Evolutionary conservation across 306 rosid species (phyloP).

Genomic region (Castanea mollissima): DNA sequence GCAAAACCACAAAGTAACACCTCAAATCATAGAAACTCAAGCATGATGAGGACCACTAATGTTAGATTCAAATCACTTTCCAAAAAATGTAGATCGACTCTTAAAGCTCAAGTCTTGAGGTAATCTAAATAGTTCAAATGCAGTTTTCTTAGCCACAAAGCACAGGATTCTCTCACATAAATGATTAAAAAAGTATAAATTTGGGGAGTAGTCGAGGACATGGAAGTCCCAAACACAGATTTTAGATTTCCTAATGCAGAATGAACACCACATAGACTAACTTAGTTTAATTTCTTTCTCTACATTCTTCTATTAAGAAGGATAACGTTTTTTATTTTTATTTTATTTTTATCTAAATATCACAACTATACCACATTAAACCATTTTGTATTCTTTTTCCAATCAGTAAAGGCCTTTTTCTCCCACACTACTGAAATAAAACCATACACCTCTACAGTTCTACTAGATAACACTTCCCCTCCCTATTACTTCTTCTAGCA

Average conservation of each 20-base stretch:
- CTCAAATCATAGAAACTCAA: not conserved
- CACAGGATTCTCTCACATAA: not conserved
- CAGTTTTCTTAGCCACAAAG: not conserved
- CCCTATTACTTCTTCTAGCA: not conserved
- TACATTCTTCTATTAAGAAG: not conserved
- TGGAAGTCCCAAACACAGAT: not conserved
- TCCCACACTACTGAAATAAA: not conserved
- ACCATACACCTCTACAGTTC: not conserved
- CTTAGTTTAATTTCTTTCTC: not conserved
- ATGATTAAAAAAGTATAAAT: not conserved
- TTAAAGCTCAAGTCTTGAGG: not conserved
- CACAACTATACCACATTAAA: not conserved
- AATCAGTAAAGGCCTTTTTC: not conserved
- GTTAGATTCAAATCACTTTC: not conserved
- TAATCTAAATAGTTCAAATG: not conserved
- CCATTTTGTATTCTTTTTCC: not conserved
- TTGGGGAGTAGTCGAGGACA: too few relatives aligned
- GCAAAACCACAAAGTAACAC: not conserved
- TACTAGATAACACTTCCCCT: not conserved
- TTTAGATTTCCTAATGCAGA: not conserved
- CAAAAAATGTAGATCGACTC: not conserved
- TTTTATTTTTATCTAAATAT: not conserved
- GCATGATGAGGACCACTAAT: not conserved
- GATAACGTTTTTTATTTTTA: not conserved
- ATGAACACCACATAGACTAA: not conserved